Evolutionary conservation across 1,284 basidiomycete genomes (phyloP).

Genomic region (Leccinum solheimii): DNA sequence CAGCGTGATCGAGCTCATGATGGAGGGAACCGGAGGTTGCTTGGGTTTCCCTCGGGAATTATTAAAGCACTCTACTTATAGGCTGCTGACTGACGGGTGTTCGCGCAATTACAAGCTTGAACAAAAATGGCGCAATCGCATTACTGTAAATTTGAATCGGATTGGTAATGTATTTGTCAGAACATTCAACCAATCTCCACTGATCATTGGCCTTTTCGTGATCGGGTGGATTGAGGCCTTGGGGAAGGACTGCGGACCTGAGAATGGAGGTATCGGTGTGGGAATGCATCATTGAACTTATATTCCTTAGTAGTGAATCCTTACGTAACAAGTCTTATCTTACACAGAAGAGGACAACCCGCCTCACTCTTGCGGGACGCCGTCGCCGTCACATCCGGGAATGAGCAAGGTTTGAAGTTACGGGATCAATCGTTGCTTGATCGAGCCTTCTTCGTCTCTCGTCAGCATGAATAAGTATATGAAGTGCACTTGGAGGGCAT

Average conservation of each 20-base stretch:
- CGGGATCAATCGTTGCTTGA: background rate
- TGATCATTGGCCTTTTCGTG: background rate
- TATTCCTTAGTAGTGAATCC: too few species aligned
- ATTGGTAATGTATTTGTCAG: slow-evolving; percentile 5
- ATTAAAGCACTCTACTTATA: slow-evolving; percentile 7
- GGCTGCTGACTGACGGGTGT: background rate
- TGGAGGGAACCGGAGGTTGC: background rate
- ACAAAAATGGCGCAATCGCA: background rate
- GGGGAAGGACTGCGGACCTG: too few species aligned
- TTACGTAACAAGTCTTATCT: background rate
- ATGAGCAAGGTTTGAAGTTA: slow-evolving; percentile 11
- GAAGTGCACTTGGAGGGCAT: background rate
- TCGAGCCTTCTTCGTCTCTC: background rate
- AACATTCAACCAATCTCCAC: background rate
- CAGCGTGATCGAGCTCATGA: slow-evolving; percentile 39
- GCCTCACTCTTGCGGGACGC: background rate
- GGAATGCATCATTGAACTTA: background rate
- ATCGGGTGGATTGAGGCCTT: background rate
- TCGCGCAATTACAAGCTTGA: background rate
- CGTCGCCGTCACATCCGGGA: background rate
- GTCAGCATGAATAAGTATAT: background rate
- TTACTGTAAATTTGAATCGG: background rate
- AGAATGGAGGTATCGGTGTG: background rate
- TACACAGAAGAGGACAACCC: slow-evolving; percentile 3
- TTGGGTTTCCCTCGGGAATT: background rate